Conservation (phyloP, 176 grass and related monocot genomes). For the sorghum (Sorghum bicolor) region Sorghum_bicolor_NCBIv3 NC_012876.2:2761001-2761500, state of each 20-base stretch:
- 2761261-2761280: not conserved
- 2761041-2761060: not conserved
- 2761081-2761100: too few relatives aligned
- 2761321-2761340: not conserved
- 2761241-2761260: not conserved
- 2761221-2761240: not conserved
- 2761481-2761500: not conserved
- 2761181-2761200: too few relatives aligned
- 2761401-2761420: not conserved
- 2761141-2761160: not conserved
- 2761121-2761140: not conserved
- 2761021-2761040: not conserved
- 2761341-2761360: not conserved
- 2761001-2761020: not conserved
- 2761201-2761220: too few relatives aligned
- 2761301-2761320: not conserved
- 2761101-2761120: not conserved
- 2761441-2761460: not conserved
- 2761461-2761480: slow-evolving; percentile 16
- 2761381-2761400: not conserved
- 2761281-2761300: not conserved
- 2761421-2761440: not conserved
- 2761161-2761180: too few relatives aligned
- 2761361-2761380: not conserved
- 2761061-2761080: not conserved